Evolutionary conservation across 805 yeast species (phyloP), one percentile per base, ranked within the genome.

Genomic region (Yamadazyma paraphyllophila): DNA sequence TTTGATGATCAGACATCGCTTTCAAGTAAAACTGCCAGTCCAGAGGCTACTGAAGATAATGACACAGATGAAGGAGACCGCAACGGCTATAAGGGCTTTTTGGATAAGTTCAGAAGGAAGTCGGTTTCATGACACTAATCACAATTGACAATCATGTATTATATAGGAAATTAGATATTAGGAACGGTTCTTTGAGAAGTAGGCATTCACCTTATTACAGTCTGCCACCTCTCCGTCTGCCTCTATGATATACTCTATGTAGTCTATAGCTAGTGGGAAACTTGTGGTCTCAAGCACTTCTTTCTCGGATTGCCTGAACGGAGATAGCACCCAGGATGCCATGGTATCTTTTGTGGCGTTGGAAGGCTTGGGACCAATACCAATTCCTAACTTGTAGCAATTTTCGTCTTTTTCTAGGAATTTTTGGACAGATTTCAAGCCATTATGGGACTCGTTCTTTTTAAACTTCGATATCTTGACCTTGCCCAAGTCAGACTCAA

Each of bases 281-380:
- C 48, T 42, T 20, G 37, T 44, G 1, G 39, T 8, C 14, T 54
- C 53, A 12, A 58, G 14, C 3, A 44, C 13, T 17, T 47, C 53
- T 40, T 54, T 55, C 44, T 71, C 74, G 1, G 51, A 49, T 9
- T 34, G 51, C 24, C 47, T 58, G 50, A 71, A 66, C 15, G 52
- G 48, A 3, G 72, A 58, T n/a, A 71, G 57, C n/a, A 71, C 76
- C 75, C 75, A 71, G 10, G 58, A 45, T 1, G 67, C 66, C 69
- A 71, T 69, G 2, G 62, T 56, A 39, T 62, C 68, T 33, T 55
- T 58, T 7, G 62, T 53, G 1, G 73, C 66, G 44, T 53, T 59
- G n/a, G 43, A 29, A 1, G 75, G 76, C 47, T 70, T 71, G 5
- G 76, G 76, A 1, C 76, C 76, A 24, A 71, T 66, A 1, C 72